Evolutionary conservation across 345 rosid species (phyloP).

Genomic region (Hibiscus syriacus): DNA sequence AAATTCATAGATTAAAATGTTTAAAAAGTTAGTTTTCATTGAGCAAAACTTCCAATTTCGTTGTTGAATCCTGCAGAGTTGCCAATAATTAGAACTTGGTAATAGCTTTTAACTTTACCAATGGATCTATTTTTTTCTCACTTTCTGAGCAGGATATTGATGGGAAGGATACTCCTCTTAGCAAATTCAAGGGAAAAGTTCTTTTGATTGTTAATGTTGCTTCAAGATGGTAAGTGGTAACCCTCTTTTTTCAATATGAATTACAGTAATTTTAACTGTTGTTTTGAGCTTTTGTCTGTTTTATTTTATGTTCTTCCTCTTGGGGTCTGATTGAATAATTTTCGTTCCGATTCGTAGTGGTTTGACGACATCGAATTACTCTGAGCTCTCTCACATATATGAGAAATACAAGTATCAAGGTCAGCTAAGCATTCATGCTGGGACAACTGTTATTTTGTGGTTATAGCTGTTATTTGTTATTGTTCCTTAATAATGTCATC

Average conservation of each 20-base stretch:
- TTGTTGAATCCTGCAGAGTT: too few species aligned
- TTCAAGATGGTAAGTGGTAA: constrained; percentile 88
- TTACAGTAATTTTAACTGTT: too few species aligned
- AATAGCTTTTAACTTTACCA: not conserved
- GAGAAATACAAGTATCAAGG: constrained; percentile 93
- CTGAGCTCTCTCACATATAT: constrained; percentile 72
- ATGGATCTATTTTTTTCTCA: not conserved
- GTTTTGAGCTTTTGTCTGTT: too few species aligned
- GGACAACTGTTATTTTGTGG: not conserved
- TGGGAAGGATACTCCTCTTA: constrained; percentile 68
- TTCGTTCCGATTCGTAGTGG: constrained; percentile 49
- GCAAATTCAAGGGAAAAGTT: constrained; percentile 71
- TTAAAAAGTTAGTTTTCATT: too few species aligned
- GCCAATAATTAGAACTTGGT: not conserved
- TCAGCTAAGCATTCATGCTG: constrained; percentile 11
- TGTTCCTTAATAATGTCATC: not conserved
- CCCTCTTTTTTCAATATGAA: not conserved
- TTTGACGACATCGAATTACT: constrained; percentile 76
- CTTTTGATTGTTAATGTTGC: constrained; percentile 92
- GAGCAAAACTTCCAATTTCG: too few species aligned
- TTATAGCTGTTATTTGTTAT: not conserved
- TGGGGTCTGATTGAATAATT: constrained; percentile 15
- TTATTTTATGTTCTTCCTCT: not conserved
- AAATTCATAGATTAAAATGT: too few species aligned
- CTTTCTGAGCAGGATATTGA: constrained; percentile 64